Evolutionary conservation across 805 yeast species (phyloP).

Genomic region (Starmerella khaoyaiensis): DNA sequence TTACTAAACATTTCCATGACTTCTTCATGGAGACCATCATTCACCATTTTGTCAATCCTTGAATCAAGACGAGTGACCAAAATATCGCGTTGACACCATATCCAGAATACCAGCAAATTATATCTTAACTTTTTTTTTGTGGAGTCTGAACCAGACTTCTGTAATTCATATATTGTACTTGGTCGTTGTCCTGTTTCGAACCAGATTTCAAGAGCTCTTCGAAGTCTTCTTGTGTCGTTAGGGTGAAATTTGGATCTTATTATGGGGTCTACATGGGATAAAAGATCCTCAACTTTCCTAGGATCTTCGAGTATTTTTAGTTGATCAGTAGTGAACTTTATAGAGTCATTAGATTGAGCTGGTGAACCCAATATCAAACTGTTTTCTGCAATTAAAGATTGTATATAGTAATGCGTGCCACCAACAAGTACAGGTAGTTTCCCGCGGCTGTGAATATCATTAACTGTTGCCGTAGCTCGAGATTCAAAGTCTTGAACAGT

Average conservation of each 20-base stretch:
- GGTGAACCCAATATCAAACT: conserved; percentile 36
- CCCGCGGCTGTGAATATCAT: conserved; percentile 50
- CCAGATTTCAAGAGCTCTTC: conserved; percentile 70
- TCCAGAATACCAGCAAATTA: conserved; percentile 55
- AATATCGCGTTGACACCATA: conserved; percentile 49
- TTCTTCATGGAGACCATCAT: conserved; percentile 56
- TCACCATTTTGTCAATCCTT: conserved; percentile 76
- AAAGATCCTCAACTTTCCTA: conserved; percentile 33
- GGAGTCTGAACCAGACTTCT: conserved; percentile 40
- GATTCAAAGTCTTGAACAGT: conserved; percentile 61
- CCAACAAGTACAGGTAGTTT: conserved; percentile 84
- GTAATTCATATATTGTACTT: conserved; percentile 56
- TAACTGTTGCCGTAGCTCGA: conserved; percentile 49
- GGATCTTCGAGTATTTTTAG: conserved; percentile 11
- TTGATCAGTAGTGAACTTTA: conserved; percentile 4
- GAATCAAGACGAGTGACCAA: conserved; percentile 54
- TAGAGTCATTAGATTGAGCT: neutral
- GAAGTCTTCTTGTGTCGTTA: conserved; percentile 64
- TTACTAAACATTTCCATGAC: conserved; percentile 42
- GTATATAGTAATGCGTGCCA: conserved; percentile 90
- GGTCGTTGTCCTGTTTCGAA: conserved; percentile 54
- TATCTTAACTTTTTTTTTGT: conserved; percentile 20
- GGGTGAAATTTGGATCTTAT: conserved; percentile 82
- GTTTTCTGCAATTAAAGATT: conserved; percentile 59
- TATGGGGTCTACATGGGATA: conserved; percentile 50